These are phyloP conservation scores for Paspalum notatum DNA, from an alignment of 176 grass and related monocot species.

Conservation along the genomic window DNA sequence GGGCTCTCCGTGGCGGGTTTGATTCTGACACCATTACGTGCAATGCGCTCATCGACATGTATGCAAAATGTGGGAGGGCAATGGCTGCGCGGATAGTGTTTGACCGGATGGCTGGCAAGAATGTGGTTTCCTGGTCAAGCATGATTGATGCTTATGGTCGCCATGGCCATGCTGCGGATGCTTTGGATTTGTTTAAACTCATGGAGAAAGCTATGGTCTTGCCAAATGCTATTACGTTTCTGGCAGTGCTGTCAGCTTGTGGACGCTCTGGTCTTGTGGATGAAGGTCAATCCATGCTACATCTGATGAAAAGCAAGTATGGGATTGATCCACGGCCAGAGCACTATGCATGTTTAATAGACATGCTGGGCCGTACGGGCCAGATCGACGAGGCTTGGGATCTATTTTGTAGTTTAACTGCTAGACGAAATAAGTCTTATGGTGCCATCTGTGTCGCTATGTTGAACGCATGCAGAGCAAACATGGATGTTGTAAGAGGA, in stretches of 20 bases:
- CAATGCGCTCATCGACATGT: conserved; percentile 73
- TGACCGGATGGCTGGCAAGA: conserved; percentile 47
- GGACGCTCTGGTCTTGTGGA: conserved; percentile 63
- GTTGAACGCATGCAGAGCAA: conserved; percentile 53
- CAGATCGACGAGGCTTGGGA: conserved; percentile 63
- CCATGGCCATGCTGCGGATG: conserved; percentile 46
- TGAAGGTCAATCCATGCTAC: conserved; percentile 45
- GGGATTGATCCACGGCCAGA: conserved; percentile 50
- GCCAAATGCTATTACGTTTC: conserved; percentile 69
- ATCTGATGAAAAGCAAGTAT: conserved; percentile 60
- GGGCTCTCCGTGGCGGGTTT: conserved; percentile 44
- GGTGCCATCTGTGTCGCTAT: conserved; percentile 57
- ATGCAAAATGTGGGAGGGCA: conserved; percentile 64
- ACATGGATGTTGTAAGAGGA: conserved; percentile 60
- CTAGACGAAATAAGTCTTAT: conserved; percentile 11
- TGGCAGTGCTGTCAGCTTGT: conserved; percentile 64
- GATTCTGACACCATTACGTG: conserved; percentile 57
- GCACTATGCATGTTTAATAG: conserved; percentile 62
- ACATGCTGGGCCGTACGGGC: conserved; percentile 61
- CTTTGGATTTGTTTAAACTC: conserved; percentile 54
- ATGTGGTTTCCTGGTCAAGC: conserved; percentile 68
- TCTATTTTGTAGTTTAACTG: conserved; percentile 51
- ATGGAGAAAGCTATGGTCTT: conserved; percentile 49
- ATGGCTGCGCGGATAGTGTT: conserved; percentile 33
- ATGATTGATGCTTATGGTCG: conserved; percentile 58